phyloP scores from a whole-genome alignment of 768 basidiomycete species.

The Xanthoconium purpureum region DNA sequence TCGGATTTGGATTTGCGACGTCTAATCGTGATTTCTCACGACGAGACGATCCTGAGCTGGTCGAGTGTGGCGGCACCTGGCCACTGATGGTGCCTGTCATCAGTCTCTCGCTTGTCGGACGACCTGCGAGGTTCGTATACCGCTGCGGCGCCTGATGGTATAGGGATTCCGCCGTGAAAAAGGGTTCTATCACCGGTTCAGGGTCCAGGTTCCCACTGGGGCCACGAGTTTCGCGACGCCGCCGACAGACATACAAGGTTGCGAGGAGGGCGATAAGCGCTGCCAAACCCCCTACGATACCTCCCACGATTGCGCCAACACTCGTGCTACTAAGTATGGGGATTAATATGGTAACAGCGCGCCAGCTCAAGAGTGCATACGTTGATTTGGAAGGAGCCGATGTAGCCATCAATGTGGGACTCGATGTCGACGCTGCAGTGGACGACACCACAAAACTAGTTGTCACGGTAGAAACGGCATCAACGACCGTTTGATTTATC shows the following conservation, averaged over 20 bases:
- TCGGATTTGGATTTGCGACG: not conserved
- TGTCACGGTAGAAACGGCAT: not conserved
- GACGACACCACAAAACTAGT: not conserved
- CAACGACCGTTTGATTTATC: constrained; percentile 16
- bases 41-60: not conserved
- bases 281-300: constrained; percentile 11
- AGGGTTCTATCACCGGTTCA: constrained; percentile 3
- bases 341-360: not conserved
- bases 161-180: not conserved
- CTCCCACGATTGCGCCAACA: constrained; percentile 11
- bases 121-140: not conserved
- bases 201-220: not conserved
- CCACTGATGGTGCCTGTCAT: not conserved
- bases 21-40: constrained; percentile 1
- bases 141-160: not conserved
- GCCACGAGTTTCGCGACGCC: not conserved
- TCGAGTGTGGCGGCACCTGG: not conserved
- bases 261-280: constrained; percentile 3
- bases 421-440: not conserved
- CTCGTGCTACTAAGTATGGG: not conserved
- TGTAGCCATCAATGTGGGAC: no score
- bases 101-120: not conserved
- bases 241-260: constrained; percentile 1
- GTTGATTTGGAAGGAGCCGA: not conserved
- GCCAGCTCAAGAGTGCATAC: not conserved